Conservation (phyloP, 805 yeast genomes). For the Teunomyces kruisii region DNA sequence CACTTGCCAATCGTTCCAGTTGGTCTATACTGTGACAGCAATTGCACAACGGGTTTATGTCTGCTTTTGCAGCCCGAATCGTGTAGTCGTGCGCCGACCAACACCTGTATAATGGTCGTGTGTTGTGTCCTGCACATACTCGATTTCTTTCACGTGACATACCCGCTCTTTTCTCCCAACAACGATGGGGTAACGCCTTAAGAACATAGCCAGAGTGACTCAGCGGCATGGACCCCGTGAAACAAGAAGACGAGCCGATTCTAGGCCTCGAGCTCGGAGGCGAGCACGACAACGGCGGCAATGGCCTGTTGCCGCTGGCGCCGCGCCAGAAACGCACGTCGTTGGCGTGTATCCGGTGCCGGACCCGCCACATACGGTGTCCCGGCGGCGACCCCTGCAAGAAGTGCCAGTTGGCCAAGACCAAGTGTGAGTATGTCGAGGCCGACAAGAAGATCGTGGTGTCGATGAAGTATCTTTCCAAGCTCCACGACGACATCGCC, state of each 20-base stretch:
- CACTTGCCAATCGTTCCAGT: no score
- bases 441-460: conserved; percentile 73
- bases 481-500: conserved; percentile 66
- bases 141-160: background rate
- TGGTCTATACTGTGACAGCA: no score
- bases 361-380: conserved; percentile 72
- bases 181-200: background rate
- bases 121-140: no score
- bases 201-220: conserved; percentile 3
- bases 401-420: conserved; percentile 55
- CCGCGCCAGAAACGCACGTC: conserved; percentile 27
- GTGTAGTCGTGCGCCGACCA: no score
- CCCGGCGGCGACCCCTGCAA: conserved; percentile 77
- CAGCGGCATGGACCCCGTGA: conserved; percentile 7
- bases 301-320: background rate
- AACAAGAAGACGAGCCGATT: background rate
- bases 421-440: conserved; percentile 68
- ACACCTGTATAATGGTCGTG: no score
- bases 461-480: conserved; percentile 66
- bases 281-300: background rate
- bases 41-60: no score
- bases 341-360: conserved; percentile 62
- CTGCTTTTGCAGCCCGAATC: no score
- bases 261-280: background rate
- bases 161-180: background rate